Evolutionary conservation across 345 rosid genomes (phyloP).

Genomic region (Arabis hirsuta): DNA sequence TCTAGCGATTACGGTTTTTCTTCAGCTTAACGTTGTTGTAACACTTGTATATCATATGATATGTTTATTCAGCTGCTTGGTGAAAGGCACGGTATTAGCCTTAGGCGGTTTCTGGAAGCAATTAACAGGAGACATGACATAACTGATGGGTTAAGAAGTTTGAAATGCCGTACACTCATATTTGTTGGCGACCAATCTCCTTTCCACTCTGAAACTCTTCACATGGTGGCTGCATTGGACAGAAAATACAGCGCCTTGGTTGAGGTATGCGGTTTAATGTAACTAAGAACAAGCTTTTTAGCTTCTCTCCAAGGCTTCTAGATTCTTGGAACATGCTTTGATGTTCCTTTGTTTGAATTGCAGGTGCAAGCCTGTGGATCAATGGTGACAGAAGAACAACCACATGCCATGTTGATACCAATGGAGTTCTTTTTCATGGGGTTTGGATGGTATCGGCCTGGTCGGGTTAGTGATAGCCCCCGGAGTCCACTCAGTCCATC

Average conservation of each 20-base stretch:
- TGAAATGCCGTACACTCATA: slow-evolving; percentile 87
- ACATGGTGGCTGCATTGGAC: slow-evolving; percentile 80
- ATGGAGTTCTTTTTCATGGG: slow-evolving; percentile 93
- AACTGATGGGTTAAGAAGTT: slow-evolving; percentile 63
- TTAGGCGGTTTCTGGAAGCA: slow-evolving; percentile 74
- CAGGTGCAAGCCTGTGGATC: slow-evolving; percentile 99
- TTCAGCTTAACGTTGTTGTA: slow-evolving; percentile 9
- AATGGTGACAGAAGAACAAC: slow-evolving; percentile 98
- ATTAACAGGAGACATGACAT: slow-evolving; percentile 84
- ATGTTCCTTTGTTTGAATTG: slow-evolving; percentile 24
- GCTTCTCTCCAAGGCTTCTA: not conserved
- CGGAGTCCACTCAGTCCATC: slow-evolving; percentile 88
- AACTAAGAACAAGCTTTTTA: slow-evolving; percentile 1
- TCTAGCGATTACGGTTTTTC: not conserved
- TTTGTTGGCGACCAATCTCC: slow-evolving; percentile 95
- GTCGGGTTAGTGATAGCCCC: slow-evolving; percentile 71
- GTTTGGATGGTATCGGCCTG: slow-evolving; percentile 72
- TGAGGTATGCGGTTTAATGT: slow-evolving; percentile 55
- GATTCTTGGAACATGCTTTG: not conserved
- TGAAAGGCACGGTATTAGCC: slow-evolving; percentile 77
- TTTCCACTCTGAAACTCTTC: slow-evolving; percentile 83
- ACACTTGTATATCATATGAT: slow-evolving; percentile 13
- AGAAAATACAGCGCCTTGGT: slow-evolving; percentile 83
- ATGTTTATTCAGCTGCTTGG: slow-evolving; percentile 65
- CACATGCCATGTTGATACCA: slow-evolving; percentile 97